phyloP scores from a whole-genome alignment of 2,329 filamentous ascomycete species.

The Juglanconis sp. region DNA sequence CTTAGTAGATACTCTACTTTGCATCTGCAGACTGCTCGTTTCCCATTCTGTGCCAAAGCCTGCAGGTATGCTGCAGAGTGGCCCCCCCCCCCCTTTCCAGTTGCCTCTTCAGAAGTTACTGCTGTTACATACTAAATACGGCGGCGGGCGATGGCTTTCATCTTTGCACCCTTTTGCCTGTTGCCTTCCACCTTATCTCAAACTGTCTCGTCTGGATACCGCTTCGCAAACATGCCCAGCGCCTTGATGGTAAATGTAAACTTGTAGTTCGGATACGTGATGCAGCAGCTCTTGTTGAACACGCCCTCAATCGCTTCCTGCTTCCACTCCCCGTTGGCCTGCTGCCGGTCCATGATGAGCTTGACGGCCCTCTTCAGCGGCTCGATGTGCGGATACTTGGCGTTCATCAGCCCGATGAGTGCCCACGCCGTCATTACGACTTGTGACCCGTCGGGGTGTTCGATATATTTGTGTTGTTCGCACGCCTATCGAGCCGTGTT shows the following conservation, averaged over 20 bases:
- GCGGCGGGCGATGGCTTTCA: too few relatives aligned
- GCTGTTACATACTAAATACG: too few relatives aligned
- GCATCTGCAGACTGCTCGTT: too few relatives aligned
- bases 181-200: neutral
- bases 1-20: too few relatives aligned
- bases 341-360: constrained; percentile 82
- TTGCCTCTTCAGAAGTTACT: too few relatives aligned
- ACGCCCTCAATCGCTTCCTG: constrained; percentile 97
- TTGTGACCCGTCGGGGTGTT: constrained; percentile 73
- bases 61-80: too few relatives aligned
- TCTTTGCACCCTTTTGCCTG: too few relatives aligned
- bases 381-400: constrained; percentile 71
- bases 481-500: constrained; percentile 54
- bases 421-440: constrained; percentile 97
- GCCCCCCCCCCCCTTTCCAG: too few relatives aligned
- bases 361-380: constrained; percentile 71
- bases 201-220: constrained; percentile 64
- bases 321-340: constrained; percentile 86
- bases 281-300: constrained; percentile 99
- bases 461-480: constrained; percentile 70
- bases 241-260: constrained; percentile 94
- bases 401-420: constrained; percentile 76
- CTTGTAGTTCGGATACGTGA: constrained; percentile 99
- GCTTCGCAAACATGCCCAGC: constrained; percentile 78
- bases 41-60: too few relatives aligned